Conservation (phyloP, 768 basidiomycete species). For the Gelatoporia subvermispora region DNA sequence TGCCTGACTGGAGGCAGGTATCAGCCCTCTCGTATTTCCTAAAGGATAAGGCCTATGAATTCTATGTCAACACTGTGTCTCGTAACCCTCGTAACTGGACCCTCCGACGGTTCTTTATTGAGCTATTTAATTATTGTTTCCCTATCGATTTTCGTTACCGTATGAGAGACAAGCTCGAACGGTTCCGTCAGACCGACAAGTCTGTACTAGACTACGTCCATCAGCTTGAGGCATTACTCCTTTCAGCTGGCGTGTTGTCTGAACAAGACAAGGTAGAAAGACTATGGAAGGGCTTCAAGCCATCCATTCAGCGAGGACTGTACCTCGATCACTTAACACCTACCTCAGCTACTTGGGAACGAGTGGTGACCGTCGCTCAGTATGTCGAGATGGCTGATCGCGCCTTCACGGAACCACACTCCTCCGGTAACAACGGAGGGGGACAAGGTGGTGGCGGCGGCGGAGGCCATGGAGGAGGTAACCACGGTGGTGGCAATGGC, state of each 20-base stretch:
- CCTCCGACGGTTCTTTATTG: constrained; percentile 8
- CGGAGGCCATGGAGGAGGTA: constrained; percentile 2
- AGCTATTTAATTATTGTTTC: constrained; percentile 21
- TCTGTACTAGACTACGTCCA: constrained; percentile 10
- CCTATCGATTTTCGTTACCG: constrained; percentile 13
- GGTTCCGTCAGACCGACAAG: background rate
- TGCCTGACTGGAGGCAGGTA: background rate
- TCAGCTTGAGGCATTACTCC: constrained; percentile 12
- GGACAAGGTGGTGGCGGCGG: background rate
- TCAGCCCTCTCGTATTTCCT: constrained; percentile 12
- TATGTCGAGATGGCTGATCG: constrained; percentile 25
- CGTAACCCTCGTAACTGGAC: constrained; percentile 12
- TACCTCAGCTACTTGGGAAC: constrained; percentile 6
- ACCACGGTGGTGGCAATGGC: background rate
- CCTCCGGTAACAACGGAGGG: background rate
- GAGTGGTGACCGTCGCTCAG: constrained; percentile 25
- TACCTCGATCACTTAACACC: background rate
- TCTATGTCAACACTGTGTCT: too few relatives aligned
- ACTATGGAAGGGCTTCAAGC: constrained; percentile 5
- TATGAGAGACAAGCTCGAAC: constrained; percentile 3
- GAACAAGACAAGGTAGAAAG: constrained; percentile 1
- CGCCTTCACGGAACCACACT: background rate
- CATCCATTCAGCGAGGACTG: constrained; percentile 1
- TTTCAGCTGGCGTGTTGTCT: constrained; percentile 7
- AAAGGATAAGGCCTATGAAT: constrained; percentile 16